Percentiles rank a stretch among this genome's conserved stretches.
These are phyloP conservation scores for Chaetothyriales sp. DNA, from an alignment of 2,329 filamentous ascomycete species.

Conservation along the genomic window DNA sequence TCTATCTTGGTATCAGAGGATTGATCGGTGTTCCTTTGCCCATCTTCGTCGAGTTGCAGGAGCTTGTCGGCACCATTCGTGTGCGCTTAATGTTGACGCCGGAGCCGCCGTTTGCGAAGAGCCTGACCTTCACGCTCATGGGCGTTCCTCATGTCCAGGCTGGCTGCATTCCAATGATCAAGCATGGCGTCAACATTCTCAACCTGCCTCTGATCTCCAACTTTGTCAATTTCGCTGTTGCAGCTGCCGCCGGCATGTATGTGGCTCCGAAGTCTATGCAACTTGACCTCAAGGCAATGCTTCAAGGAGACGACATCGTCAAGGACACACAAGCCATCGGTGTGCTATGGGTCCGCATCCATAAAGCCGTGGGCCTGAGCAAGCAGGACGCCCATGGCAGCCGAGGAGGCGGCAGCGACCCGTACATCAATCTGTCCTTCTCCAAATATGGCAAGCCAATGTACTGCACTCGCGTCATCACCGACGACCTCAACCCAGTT, in stretches of 20 bases:
- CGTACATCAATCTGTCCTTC: constrained; percentile 88
- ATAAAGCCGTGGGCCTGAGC: constrained; percentile 73
- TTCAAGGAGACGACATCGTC: constrained; percentile 80
- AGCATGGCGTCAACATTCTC: constrained; percentile 76
- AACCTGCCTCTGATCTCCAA: constrained; percentile 88
- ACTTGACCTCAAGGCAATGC: constrained; percentile 76
- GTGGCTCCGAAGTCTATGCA: constrained; percentile 92
- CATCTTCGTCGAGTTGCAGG: constrained; percentile 78
- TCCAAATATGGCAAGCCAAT: constrained; percentile 96
- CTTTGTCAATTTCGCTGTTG: constrained; percentile 92
- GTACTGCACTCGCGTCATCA: constrained; percentile 93
- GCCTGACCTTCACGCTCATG: constrained; percentile 85
- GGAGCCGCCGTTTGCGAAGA: constrained; percentile 83
- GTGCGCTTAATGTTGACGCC: constrained; percentile 74
- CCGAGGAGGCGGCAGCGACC: constrained; percentile 76
- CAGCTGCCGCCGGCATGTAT: constrained; percentile 74
- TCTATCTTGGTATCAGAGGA: constrained; percentile 81
- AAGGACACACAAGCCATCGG: constrained; percentile 76
- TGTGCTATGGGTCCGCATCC: constrained; percentile 83
- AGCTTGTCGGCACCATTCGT: constrained; percentile 77
- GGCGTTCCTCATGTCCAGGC: constrained; percentile 80
- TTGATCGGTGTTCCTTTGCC: constrained; percentile 80
- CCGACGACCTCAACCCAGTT: constrained; percentile 82
- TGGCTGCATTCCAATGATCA: constrained; percentile 83
- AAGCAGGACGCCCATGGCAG: constrained; percentile 80